These are phyloP conservation scores for Rhizoclosmatium globosum DNA, from an alignment of 192 early-diverging fungal species.

Conservation along the genomic window DNA sequence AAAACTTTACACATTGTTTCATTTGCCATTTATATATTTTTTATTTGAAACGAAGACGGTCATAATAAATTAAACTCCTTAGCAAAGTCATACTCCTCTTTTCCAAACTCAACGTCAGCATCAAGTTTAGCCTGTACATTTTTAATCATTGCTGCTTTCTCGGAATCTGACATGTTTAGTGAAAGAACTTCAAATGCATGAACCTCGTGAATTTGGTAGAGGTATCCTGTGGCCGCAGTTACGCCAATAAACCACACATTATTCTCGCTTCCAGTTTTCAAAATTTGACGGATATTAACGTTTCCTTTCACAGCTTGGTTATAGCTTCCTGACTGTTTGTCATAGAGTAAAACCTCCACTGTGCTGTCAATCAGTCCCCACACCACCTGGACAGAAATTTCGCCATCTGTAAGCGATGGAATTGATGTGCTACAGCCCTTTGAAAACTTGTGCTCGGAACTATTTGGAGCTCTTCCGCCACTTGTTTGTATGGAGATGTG, in stretches of 20 bases:
- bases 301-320: neutral
- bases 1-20: no score
- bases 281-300: neutral
- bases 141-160: no score
- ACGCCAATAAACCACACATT: neutral
- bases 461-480: neutral
- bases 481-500: conserved; percentile 25
- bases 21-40: no score
- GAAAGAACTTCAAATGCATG: neutral
- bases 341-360: conserved; percentile 9
- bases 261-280: neutral
- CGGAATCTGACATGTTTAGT: no score
- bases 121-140: no score
- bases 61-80: no score
- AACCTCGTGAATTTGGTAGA: conserved; percentile 18
- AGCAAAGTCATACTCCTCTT: no score
- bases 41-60: no score
- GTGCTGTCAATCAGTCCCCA: neutral
- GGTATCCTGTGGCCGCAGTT: conserved; percentile 18
- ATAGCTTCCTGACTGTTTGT: neutral
- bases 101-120: no score
- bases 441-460: conserved; percentile 3
- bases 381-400: neutral
- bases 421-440: conserved; percentile 3
- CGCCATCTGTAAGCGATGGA: neutral